Conservation (phyloP, 2,329 filamentous ascomycete species). For the Alternaria rosae region DNA sequence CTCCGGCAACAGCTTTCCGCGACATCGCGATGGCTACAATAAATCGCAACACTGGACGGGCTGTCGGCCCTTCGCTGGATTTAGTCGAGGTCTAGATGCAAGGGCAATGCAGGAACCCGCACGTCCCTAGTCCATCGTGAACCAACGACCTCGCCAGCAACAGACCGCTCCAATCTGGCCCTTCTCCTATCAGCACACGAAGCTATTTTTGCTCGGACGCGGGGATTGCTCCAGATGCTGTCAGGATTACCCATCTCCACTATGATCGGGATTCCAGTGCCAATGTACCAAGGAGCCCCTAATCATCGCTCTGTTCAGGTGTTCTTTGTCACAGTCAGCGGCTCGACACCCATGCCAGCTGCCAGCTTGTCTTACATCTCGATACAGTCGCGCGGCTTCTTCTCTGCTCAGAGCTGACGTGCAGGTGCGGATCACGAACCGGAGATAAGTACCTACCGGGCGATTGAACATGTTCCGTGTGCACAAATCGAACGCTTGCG, state of each 20-base stretch:
- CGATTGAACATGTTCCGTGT: conserved; percentile 16
- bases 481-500: conserved; percentile 25
- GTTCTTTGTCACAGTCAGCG: conserved; percentile 5
- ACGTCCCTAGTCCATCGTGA: conserved; percentile 11
- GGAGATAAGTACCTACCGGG: conserved; percentile 13
- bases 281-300: background rate
- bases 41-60: conserved; percentile 1
- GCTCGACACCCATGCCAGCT: background rate
- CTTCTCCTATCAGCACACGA: conserved; percentile 20
- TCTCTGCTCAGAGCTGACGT: conserved; percentile 8
- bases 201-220: conserved; percentile 24
- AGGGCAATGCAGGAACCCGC: conserved; percentile 36
- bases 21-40: conserved; percentile 5
- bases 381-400: conserved; percentile 8
- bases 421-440: conserved; percentile 10
- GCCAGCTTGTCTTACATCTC: background rate
- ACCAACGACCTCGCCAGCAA: conserved; percentile 10
- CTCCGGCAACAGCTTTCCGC: conserved; percentile 1
- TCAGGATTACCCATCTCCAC: conserved; percentile 4
- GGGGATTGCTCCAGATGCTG: conserved; percentile 9
- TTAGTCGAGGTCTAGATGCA: conserved; percentile 31
- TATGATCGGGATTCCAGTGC: conserved; percentile 1
- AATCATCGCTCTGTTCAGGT: conserved; percentile 12
- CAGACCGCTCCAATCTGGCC: conserved; percentile 14
- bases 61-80: conserved; percentile 12